Percentiles rank a stretch among this genome's conserved stretches.
phyloP scores from a whole-genome alignment of 768 basidiomycete species.

The Auriscalpium orientale region DNA sequence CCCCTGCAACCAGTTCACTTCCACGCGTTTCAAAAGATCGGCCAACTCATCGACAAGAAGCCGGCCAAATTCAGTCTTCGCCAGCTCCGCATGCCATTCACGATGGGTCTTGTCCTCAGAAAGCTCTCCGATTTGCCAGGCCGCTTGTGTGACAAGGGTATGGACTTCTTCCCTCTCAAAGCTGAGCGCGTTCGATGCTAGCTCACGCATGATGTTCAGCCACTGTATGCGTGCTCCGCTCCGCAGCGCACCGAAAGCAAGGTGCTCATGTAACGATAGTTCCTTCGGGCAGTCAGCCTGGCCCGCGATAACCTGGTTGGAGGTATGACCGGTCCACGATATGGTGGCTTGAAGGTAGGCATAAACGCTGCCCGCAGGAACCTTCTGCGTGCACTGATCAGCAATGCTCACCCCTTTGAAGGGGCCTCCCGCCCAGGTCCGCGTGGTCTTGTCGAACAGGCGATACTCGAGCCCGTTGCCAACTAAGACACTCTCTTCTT shows the following conservation, averaged over 20 bases:
- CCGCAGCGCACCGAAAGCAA: conserved; percentile 38
- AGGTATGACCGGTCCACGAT: conserved; percentile 13
- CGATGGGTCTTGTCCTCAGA: conserved; percentile 5
- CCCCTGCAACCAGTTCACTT: conserved; percentile 33
- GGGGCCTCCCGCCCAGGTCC: not conserved
- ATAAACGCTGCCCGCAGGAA: not conserved
- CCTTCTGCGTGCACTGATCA: not conserved
- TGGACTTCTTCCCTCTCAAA: conserved; percentile 35
- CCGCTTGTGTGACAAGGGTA: conserved; percentile 35
- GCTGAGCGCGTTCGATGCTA: conserved; percentile 31
- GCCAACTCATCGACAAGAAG: conserved; percentile 30
- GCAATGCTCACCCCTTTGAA: not conserved
- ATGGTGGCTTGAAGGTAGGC: not conserved
- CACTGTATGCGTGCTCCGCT: conserved; percentile 39
- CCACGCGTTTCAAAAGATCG: conserved; percentile 26
- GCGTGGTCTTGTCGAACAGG: not conserved
- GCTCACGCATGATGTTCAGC: conserved; percentile 42
- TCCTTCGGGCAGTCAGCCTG: conserved; percentile 34
- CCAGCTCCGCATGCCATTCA: conserved; percentile 36
- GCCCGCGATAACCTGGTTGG: conserved; percentile 37
- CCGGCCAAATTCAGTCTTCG: conserved; percentile 25
- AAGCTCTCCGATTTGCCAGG: conserved; percentile 34
- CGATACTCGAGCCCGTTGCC: conserved; percentile 2
- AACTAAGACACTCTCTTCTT: not conserved
- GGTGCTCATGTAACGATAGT: conserved; percentile 38